Evolutionary conservation across 2,329 filamentous ascomycete genomes (phyloP).

Genomic region (Teratosphaeria destructans): DNA sequence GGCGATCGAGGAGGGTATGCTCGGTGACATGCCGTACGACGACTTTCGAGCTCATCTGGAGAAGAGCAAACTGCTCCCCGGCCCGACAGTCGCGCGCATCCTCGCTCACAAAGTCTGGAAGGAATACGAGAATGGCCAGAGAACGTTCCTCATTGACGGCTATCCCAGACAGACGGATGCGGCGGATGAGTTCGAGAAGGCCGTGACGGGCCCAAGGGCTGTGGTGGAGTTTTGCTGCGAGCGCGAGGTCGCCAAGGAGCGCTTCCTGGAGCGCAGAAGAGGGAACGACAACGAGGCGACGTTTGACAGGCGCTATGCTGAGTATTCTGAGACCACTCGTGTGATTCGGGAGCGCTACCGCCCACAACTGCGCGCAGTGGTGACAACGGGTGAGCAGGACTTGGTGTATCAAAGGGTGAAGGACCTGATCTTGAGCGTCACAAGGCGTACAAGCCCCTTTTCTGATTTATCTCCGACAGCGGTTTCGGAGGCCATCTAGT

Average conservation of each 20-base stretch:
- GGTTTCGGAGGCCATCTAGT: too few species aligned
- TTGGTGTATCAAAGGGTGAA: neutral
- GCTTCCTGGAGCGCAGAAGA: neutral
- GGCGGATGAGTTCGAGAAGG: constrained; percentile 2
- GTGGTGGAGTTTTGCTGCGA: neutral
- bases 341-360: neutral
- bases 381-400: neutral
- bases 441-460: neutral
- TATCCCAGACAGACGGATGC: constrained; percentile 8
- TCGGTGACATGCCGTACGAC: constrained; percentile 1
- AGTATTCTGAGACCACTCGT: neutral
- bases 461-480: neutral
- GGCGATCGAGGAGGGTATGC: neutral
- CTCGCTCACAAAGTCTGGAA: constrained; percentile 4
- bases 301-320: constrained; percentile 1
- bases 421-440: neutral
- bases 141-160: constrained; percentile 11
- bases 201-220: neutral
- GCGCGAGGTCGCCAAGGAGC: neutral
- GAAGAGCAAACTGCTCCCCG: neutral
- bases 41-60: constrained; percentile 5
- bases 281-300: neutral
- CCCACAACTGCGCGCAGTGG: neutral
- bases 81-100: constrained; percentile 4
- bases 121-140: neutral